Percentiles rank a stretch among this genome's conserved stretches.
phyloP scores from a whole-genome alignment of 2,329 filamentous ascomycete species.

The Elsinoe perseae region DNA sequence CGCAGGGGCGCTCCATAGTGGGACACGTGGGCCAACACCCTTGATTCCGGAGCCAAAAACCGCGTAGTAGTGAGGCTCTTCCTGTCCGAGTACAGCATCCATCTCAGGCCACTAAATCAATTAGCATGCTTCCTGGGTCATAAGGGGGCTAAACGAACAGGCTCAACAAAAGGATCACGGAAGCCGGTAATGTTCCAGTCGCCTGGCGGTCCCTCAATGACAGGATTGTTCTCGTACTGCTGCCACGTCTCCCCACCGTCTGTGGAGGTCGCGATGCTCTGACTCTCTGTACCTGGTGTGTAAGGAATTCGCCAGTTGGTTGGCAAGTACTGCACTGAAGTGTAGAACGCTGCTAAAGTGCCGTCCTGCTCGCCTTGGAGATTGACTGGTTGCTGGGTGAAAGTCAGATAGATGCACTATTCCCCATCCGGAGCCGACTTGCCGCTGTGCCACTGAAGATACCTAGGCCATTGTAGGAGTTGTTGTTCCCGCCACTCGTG shows the following conservation, averaged over 20 bases:
- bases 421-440: neutral
- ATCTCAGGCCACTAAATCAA: conserved; percentile 20
- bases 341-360: conserved; percentile 42
- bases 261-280: conserved; percentile 38
- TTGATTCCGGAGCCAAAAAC: conserved; percentile 43
- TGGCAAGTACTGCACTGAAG: conserved; percentile 39
- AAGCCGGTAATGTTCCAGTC: conserved; percentile 40
- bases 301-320: conserved; percentile 41
- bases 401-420: neutral
- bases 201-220: conserved; percentile 37
- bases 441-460: conserved; percentile 45
- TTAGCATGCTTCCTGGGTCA: neutral
- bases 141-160: conserved; percentile 20
- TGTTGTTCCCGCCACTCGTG: conserved; percentile 33
- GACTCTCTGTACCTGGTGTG: conserved; percentile 38
- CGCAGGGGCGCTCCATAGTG: conserved; percentile 40
- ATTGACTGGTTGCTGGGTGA: conserved; percentile 37
- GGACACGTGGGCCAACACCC: conserved; percentile 40
- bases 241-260: conserved; percentile 43
- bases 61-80: conserved; percentile 40
- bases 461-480: conserved; percentile 44
- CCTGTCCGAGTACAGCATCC: conserved; percentile 35
- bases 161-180: conserved; percentile 33
- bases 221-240: conserved; percentile 40
- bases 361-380: conserved; percentile 40